Evolutionary conservation across 768 basidiomycete species (phyloP).

Genomic region (Roridomyces roridus): DNA sequence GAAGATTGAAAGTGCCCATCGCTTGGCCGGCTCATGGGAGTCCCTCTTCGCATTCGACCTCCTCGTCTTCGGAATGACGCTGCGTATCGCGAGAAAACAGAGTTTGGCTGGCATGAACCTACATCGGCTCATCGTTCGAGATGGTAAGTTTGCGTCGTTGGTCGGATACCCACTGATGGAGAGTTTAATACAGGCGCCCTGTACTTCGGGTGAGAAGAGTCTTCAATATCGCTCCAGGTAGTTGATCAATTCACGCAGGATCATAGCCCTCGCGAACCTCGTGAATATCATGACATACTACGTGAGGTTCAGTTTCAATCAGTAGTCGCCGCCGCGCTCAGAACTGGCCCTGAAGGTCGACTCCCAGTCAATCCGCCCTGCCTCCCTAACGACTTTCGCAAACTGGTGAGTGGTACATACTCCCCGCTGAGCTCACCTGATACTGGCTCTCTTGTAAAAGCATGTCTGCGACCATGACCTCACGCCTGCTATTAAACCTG

Average conservation of each 20-base stretch:
- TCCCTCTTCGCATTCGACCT: slow-evolving; percentile 15
- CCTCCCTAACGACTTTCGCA: slow-evolving; percentile 9
- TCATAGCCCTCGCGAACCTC: slow-evolving; percentile 9
- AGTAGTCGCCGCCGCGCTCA: no score
- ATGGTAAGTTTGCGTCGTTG: slow-evolving; percentile 4
- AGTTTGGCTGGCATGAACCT: neutral
- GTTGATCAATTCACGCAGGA: neutral
- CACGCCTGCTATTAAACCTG: slow-evolving; percentile 7
- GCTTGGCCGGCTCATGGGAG: slow-evolving; percentile 19
- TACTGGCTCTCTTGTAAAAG: neutral
- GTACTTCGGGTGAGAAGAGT: slow-evolving; percentile 10
- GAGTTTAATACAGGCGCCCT: slow-evolving; percentile 3
- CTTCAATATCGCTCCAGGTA: neutral
- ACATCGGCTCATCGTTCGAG: slow-evolving; percentile 8
- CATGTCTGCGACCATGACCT: slow-evolving; percentile 2
- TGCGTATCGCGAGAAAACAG: neutral
- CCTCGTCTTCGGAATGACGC: neutral
- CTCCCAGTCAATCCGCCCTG: slow-evolving; percentile 4
- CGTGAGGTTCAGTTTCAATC: no score
- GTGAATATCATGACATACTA: slow-evolving; percentile 15
- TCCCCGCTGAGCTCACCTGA: neutral
- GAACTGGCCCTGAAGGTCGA: no score
- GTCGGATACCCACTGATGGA: no score
- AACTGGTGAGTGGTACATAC: slow-evolving; percentile 1
- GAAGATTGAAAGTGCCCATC: no score